These are phyloP conservation scores for Colletotrichum sp. DNA, from an alignment of 2,329 filamentous ascomycete species.

Conservation along the genomic window DNA sequence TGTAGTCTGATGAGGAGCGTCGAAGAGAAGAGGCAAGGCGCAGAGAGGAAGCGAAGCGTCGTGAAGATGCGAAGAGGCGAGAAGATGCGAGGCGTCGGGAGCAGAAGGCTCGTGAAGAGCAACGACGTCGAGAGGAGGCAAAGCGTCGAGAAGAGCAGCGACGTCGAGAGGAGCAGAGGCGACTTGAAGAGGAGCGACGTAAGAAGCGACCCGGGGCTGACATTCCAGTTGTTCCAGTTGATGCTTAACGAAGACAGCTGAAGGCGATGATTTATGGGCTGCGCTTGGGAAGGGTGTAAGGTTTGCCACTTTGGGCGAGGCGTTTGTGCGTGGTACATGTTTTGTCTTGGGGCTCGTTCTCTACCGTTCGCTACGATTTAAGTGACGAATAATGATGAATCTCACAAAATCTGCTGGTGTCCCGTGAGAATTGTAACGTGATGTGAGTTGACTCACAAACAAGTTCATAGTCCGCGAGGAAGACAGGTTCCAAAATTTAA, in stretches of 20 bases:
- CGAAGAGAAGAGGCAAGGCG: background rate
- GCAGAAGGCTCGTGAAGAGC: background rate
- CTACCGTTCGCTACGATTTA: background rate
- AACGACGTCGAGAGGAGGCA: background rate
- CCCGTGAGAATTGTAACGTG: background rate
- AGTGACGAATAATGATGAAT: background rate
- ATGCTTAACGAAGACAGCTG: background rate
- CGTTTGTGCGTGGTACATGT: background rate
- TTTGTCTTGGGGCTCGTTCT: background rate
- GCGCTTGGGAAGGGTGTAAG: background rate
- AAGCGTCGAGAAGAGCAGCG: background rate
- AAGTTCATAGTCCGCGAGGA: background rate
- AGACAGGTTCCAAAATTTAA: background rate
- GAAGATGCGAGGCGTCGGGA: background rate
- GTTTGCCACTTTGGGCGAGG: background rate
- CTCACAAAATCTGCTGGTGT: rapidly evolving
- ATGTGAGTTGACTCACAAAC: rapidly evolving
- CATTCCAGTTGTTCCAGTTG: background rate
- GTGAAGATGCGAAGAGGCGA: background rate
- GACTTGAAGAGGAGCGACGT: background rate
- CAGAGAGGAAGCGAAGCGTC: background rate
- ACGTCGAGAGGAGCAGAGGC: background rate
- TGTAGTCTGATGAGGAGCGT: background rate
- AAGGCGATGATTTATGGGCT: background rate
- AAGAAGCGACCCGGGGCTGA: background rate